These are phyloP conservation scores for Elongisporangium undulatum DNA, from an alignment of 352 stramenopile genomes.

Conservation along the genomic window DNA sequence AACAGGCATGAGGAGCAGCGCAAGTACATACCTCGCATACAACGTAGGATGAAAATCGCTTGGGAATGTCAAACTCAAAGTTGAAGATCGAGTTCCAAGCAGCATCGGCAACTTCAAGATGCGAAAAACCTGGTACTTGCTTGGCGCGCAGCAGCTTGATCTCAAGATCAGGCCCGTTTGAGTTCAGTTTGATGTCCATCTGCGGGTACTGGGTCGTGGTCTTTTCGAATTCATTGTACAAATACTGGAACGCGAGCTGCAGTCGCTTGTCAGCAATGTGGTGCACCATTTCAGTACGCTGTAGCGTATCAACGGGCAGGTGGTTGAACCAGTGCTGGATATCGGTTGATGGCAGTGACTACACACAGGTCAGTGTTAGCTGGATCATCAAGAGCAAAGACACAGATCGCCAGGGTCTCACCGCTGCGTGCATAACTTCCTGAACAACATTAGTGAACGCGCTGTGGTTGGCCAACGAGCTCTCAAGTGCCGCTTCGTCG, in stretches of 20 bases:
- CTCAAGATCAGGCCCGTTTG: conserved; percentile 73
- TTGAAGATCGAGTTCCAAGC: conserved; percentile 78
- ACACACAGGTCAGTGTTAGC: conserved; percentile 1
- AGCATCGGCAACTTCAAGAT: conserved; percentile 56
- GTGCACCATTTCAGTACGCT: conserved; percentile 42
- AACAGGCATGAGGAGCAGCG: background rate
- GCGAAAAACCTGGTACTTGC: conserved; percentile 44
- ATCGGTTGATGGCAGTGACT: conserved; percentile 20
- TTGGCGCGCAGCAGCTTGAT: conserved; percentile 73
- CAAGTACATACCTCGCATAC: conserved; percentile 39
- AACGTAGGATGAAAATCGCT: conserved; percentile 59
- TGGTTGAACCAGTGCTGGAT: conserved; percentile 71
- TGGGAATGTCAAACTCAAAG: conserved; percentile 67
- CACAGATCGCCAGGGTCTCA: background rate
- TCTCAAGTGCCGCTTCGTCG: conserved; percentile 5
- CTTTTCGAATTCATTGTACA: conserved; percentile 44
- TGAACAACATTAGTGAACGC: conserved; percentile 15
- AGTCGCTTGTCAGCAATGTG: conserved; percentile 54
- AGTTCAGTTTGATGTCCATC: conserved; percentile 80
- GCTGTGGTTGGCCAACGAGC: conserved; percentile 21
- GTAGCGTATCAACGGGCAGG: conserved; percentile 53
- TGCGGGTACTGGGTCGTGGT: conserved; percentile 43
- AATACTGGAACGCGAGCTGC: conserved; percentile 41
- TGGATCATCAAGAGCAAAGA: background rate
- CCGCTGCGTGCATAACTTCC: conserved; percentile 17